Conservation (phyloP, 208 protist genomes). For the Vickermania spadyakhi region DNA sequence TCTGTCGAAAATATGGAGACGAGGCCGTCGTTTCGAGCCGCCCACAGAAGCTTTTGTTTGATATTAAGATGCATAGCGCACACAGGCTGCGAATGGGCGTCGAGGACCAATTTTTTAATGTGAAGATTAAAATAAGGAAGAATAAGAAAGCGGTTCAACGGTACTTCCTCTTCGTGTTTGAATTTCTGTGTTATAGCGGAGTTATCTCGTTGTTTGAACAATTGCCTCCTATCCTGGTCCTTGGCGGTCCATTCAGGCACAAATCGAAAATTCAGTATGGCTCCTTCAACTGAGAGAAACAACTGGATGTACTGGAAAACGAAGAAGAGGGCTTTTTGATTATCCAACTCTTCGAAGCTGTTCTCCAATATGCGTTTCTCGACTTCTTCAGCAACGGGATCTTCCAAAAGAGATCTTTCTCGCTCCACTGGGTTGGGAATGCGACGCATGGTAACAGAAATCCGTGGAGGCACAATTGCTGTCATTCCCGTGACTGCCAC, state of each 20-base stretch:
- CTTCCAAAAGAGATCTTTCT: constrained; percentile 49
- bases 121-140: constrained; percentile 36
- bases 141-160: constrained; percentile 12
- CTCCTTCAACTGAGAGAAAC: constrained; percentile 71
- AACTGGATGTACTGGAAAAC: constrained; percentile 59
- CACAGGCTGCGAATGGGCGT: constrained; percentile 71
- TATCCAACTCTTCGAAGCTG: constrained; percentile 57
- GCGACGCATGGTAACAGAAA: constrained; percentile 59
- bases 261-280: constrained; percentile 54
- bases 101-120: constrained; percentile 40
- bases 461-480: constrained; percentile 39
- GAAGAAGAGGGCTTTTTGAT: constrained; percentile 74
- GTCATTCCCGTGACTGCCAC: constrained; percentile 62
- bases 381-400: constrained; percentile 54
- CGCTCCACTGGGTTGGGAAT: constrained; percentile 34
- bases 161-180: constrained; percentile 9
- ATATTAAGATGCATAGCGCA: constrained; percentile 56
- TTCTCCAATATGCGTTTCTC: constrained; percentile 60
- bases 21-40: constrained; percentile 66
- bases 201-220: constrained; percentile 19
- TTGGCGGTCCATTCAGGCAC: constrained; percentile 31
- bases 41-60: constrained; percentile 38
- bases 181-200: background rate
- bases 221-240: constrained; percentile 31
- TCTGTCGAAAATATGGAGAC: constrained; percentile 63